Percentiles rank a stretch among this genome's conserved stretches.
Conservation (phyloP, 257 asterid genomes). For the Hygrophila difformis region DNA sequence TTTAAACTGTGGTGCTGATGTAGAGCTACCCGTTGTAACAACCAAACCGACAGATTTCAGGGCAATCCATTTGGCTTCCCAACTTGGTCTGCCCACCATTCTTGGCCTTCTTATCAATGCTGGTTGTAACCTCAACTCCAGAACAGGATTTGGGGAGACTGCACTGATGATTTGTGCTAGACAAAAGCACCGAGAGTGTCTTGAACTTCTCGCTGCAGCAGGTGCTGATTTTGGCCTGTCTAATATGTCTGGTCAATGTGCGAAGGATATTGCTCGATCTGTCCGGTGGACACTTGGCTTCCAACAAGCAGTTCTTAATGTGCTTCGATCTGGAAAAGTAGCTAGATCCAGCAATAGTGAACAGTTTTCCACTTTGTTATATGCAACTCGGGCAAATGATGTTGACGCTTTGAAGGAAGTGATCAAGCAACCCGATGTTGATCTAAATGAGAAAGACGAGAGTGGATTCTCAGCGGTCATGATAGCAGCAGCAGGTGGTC, state of each 20-base stretch:
- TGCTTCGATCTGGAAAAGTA: constrained; percentile 38
- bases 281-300: constrained; percentile 36
- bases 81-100: constrained; percentile 32
- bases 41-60: constrained; percentile 20
- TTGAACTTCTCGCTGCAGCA: constrained; percentile 41
- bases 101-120: constrained; percentile 36
- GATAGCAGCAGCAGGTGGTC: constrained; percentile 49
- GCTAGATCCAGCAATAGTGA: constrained; percentile 33
- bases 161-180: constrained; percentile 49
- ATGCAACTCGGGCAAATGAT: constrained; percentile 42
- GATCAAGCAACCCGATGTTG: constrained; percentile 28
- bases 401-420: constrained; percentile 38
- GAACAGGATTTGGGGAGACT: constrained; percentile 47
- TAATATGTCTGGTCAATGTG: constrained; percentile 27
- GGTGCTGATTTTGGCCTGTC: constrained; percentile 58
- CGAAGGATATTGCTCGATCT: constrained; percentile 32
- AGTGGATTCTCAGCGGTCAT: constrained; percentile 51
- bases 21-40: constrained; percentile 37
- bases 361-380: constrained; percentile 36
- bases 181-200: constrained; percentile 40
- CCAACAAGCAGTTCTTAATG: constrained; percentile 36
- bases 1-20: constrained; percentile 36
- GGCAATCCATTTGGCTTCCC: constrained; percentile 49
- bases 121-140: constrained; percentile 42
- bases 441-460: constrained; percentile 47